Percentiles rank a stretch among this genome's conserved stretches.
Evolutionary conservation across 2,329 filamentous ascomycete genomes (phyloP).

Genomic region (Fusarium sp.): DNA sequence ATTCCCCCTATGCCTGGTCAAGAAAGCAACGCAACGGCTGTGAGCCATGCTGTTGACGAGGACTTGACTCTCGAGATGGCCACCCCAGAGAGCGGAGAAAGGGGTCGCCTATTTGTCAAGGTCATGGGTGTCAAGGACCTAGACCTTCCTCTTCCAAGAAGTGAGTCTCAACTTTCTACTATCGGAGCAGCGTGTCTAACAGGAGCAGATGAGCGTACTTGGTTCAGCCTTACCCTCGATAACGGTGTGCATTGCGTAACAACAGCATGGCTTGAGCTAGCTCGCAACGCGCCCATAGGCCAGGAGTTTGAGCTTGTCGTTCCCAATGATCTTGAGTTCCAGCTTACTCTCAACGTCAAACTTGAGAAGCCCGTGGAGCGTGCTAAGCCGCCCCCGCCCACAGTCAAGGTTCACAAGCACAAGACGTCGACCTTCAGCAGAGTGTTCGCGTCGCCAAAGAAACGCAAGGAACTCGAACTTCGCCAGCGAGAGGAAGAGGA

Average conservation of each 20-base stretch:
- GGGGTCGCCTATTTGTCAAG: constrained; percentile 95
- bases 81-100: constrained; percentile 84
- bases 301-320: constrained; percentile 99
- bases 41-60: constrained; percentile 79
- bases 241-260: constrained; percentile 98
- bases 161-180: constrained; percentile 68
- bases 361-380: constrained; percentile 81
- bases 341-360: constrained; percentile 96
- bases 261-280: constrained; percentile 93
- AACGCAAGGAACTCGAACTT: constrained; percentile 93
- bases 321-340: constrained; percentile 97
- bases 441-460: constrained; percentile 94
- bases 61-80: constrained; percentile 70
- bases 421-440: constrained; percentile 93
- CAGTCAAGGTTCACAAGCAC: constrained; percentile 73
- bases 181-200: constrained; percentile 43
- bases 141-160: constrained; percentile 90
- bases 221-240: constrained; percentile 97
- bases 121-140: constrained; percentile 98
- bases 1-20: constrained; percentile 90
- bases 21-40: constrained; percentile 80
- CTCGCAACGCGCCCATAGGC: constrained; percentile 92
- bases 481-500: constrained; percentile 88
- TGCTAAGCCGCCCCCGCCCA: constrained; percentile 68
- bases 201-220: constrained; percentile 82